Percentiles rank a stretch among this genome's conserved stretches.
These are phyloP conservation scores for Colletotrichum gloeosporioides DNA, from an alignment of 2,329 filamentous ascomycete species.

Conservation along the genomic window DNA sequence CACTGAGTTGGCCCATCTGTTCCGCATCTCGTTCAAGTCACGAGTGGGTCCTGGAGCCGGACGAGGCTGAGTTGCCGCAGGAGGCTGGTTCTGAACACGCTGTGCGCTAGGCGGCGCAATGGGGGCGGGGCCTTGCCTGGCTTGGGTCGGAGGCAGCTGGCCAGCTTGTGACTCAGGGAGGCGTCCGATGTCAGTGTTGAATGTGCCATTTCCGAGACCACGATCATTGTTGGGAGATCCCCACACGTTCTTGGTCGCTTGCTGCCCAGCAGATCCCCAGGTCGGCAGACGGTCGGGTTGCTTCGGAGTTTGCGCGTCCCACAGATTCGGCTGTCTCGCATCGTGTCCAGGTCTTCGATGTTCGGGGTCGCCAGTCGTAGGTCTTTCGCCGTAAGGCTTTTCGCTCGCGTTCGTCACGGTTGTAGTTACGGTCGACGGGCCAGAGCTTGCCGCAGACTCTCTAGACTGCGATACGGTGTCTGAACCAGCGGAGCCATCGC, in stretches of 20 bases:
- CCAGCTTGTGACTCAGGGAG: slow-evolving; percentile 43
- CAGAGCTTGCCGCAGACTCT: neutral
- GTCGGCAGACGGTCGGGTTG: slow-evolving; percentile 51
- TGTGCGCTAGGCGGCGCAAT: slow-evolving; percentile 41
- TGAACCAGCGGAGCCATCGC: slow-evolving; percentile 14
- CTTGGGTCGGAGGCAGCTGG: slow-evolving; percentile 31
- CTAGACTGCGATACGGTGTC: slow-evolving; percentile 6
- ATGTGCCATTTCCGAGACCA: slow-evolving; percentile 79
- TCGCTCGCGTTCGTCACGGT: neutral
- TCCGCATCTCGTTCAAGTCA: slow-evolving; percentile 25
- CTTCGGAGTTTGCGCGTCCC: slow-evolving; percentile 27
- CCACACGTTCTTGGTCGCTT: slow-evolving; percentile 70
- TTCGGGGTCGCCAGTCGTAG: neutral
- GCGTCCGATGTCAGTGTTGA: slow-evolving; percentile 65
- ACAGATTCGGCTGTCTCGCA: slow-evolving; percentile 26
- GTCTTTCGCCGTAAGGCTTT: slow-evolving; percentile 5
- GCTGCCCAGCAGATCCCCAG: slow-evolving; percentile 53
- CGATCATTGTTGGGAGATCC: slow-evolving; percentile 74
- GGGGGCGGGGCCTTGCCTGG: slow-evolving; percentile 48
- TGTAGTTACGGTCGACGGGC: neutral
- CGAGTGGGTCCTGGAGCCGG: neutral
- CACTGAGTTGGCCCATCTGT: slow-evolving; percentile 48
- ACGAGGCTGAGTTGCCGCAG: neutral
- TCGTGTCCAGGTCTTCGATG: slow-evolving; percentile 25
- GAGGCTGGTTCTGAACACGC: slow-evolving; percentile 18